Conservation (phyloP, 1,284 basidiomycete species). For the Xanthoconium separans region DNA sequence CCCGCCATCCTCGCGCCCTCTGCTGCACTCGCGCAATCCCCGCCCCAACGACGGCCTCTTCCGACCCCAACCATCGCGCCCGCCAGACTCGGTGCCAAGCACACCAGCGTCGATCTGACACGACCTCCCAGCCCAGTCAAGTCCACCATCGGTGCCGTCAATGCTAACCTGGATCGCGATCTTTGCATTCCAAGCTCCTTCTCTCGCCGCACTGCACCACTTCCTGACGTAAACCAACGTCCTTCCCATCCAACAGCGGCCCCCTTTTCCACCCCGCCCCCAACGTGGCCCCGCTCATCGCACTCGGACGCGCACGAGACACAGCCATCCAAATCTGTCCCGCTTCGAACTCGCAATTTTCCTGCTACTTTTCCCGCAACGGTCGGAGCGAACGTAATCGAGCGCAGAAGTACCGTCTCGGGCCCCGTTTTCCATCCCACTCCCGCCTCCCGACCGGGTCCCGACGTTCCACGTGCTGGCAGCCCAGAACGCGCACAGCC, state of each 20-base stretch:
- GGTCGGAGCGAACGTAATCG: conserved; percentile 15
- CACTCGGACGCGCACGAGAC: conserved; percentile 5
- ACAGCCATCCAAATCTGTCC: conserved; percentile 7
- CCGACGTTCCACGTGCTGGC: conserved; percentile 2
- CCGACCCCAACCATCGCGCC: conserved; percentile 21
- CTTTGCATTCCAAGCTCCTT: conserved; percentile 27
- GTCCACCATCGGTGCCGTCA: conserved; percentile 7
- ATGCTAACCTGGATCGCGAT: conserved; percentile 18
- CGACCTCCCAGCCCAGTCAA: conserved; percentile 21
- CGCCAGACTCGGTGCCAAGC: conserved; percentile 15
- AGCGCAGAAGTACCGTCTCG: conserved; percentile 32
- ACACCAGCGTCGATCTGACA: conserved; percentile 26
- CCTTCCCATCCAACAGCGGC: background rate
- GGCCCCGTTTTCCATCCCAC: conserved; percentile 2
- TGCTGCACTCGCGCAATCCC: conserved; percentile 6
- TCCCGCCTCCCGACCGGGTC: background rate
- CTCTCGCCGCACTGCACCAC: conserved; percentile 21
- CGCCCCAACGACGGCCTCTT: conserved; percentile 25
- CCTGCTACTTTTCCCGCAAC: conserved; percentile 3
- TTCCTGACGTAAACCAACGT: conserved; percentile 5
- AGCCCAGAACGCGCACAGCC: conserved; percentile 18
- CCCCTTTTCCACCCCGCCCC: conserved; percentile 9
- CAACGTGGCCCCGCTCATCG: conserved; percentile 11
- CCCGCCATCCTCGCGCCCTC: conserved; percentile 27
- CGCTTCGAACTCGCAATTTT: conserved; percentile 20